Evolutionary conservation across 305 asterid species (phyloP), one percentile per base, ranked within the genome.

Genomic region (Fraxinus baroniana): DNA sequence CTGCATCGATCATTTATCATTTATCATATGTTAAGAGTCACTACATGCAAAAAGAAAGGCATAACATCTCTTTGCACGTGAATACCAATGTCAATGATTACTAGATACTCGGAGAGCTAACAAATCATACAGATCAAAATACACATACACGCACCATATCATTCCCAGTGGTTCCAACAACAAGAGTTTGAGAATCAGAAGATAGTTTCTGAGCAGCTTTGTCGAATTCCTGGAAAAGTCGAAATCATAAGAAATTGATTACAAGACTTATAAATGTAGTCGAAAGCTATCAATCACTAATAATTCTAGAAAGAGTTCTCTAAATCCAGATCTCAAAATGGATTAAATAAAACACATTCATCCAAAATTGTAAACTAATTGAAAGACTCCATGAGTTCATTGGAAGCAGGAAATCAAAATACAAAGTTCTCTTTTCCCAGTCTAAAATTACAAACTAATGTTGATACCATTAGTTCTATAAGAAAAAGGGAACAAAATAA

Each of bases 221-320:
- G 85, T 68, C 24, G 71, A 78, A 75, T 70, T 82, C 90, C 95
- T 93, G 92, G 87, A 86, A n/a, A 83, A 84, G 60, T 57, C 44
- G 33, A 88, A 81, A 74, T 30, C 26, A 80, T 5, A 28, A 80
- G 55, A 72, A 35, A 33, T 4, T 35, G 52, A 30, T 15, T 22
- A 24, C 17, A 64, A 0, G 62, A 9, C 10, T 15, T 52, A 17
- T 52, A 52, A 52, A 52, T 60, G 70, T 7, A 2, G 9, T 60
- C 20, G 70, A 13, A 20, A 75, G 36, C 18, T 18, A 76, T 41
- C 5, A 71, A 66, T 79, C 39, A 73, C 37, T 15, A 18, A 60
- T 74, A 76, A 81, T 37, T 7, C n/a, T 49, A 62, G 76, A 66
- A 44, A 55, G 49, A 46, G 22, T 32, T 57, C 15, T 36, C 41